A percentile compares a stretch with the other conserved stretches of the same genome.
phyloP scores from a whole-genome alignment of 2,329 filamentous ascomycete genomes.

The Bimuria novae-zelandiae region DNA sequence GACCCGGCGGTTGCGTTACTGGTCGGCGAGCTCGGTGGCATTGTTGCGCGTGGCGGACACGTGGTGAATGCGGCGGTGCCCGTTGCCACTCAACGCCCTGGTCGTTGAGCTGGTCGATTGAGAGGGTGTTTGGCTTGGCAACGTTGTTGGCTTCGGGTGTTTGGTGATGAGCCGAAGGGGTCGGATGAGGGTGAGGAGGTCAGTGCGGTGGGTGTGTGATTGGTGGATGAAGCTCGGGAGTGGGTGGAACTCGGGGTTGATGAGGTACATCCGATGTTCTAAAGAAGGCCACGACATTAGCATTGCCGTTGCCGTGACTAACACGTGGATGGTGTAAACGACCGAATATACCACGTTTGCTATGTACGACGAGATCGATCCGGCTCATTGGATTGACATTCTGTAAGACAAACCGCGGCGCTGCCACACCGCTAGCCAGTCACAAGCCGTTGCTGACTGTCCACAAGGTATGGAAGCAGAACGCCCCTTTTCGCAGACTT shows the following conservation, averaged over 20 bases:
- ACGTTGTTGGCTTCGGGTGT: neutral
- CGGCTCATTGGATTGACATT: too few species aligned
- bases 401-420: too few species aligned
- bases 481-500: too few species aligned
- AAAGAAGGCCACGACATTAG: neutral
- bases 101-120: neutral
- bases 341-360: too few species aligned
- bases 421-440: too few species aligned
- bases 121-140: neutral
- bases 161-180: neutral
- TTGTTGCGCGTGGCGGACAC: neutral
- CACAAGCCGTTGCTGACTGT: too few species aligned
- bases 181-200: neutral
- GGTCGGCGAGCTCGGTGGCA: too few species aligned
- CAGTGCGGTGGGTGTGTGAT: neutral
- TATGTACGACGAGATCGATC: too few species aligned
- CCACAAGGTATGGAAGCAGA: too few species aligned
- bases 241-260: neutral
- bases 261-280: neutral
- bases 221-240: constrained; percentile 1
- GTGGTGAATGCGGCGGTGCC: neutral
- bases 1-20: too few species aligned
- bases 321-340: too few species aligned
- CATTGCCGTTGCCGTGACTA: too few species aligned
- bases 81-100: neutral